These are phyloP conservation scores for Tuber indicum DNA, from an alignment of 495 filamentous ascomycete species.

Conservation along the genomic window DNA sequence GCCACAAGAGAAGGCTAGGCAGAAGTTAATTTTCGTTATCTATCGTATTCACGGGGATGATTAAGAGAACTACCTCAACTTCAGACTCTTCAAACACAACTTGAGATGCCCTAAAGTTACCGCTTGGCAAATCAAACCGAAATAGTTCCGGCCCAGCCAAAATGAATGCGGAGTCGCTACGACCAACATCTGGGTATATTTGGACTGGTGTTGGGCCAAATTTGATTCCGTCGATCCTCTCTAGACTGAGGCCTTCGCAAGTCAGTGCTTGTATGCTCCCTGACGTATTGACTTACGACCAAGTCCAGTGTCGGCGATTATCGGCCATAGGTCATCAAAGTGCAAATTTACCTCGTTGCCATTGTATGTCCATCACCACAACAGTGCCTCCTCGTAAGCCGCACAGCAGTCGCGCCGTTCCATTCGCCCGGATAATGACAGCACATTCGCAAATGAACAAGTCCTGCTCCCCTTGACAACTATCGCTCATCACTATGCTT, in stretches of 20 bases:
- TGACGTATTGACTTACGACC: constrained; percentile 4
- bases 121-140: constrained; percentile 39
- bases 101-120: constrained; percentile 34
- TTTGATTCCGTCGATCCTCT: constrained; percentile 54
- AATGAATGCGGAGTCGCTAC: constrained; percentile 37
- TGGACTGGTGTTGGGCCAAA: constrained; percentile 42
- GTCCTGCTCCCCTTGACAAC: constrained; percentile 24
- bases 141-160: constrained; percentile 41
- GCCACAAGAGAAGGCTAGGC: constrained; percentile 37
- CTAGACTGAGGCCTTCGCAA: constrained; percentile 43
- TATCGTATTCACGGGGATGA: not conserved
- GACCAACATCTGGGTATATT: constrained; percentile 30
- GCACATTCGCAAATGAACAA: constrained; percentile 40
- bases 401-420: constrained; percentile 31
- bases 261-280: constrained; percentile 3
- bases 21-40: constrained; percentile 3
- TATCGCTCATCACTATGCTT: constrained; percentile 26
- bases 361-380: constrained; percentile 28
- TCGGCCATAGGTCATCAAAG: constrained; percentile 40
- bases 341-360: constrained; percentile 26
- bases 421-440: constrained; percentile 26
- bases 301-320: not conserved
- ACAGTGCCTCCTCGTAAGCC: constrained; percentile 39
- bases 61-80: constrained; percentile 25
- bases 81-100: constrained; percentile 39